Conservation (phyloP, 73 alveolate species). For the Paramecium caudatum region DNA sequence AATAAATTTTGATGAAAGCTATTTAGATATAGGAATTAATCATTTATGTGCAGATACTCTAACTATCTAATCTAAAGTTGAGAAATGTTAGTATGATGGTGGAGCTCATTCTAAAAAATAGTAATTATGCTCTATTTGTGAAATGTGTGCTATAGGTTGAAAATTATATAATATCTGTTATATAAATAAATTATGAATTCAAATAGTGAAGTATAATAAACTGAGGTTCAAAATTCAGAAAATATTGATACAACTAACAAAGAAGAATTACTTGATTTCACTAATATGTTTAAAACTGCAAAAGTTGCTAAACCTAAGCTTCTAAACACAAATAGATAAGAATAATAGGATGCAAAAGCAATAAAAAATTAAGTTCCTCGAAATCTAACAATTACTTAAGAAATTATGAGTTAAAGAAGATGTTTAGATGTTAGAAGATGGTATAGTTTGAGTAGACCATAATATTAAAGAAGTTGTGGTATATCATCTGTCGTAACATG, state of each 20-base stretch:
- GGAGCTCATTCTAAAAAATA: background rate
- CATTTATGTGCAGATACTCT: slow-evolving; percentile 6
- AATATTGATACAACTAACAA: slow-evolving; percentile 45
- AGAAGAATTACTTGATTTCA: slow-evolving; percentile 46
- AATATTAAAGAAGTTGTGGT: slow-evolving; percentile 89
- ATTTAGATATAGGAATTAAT: slow-evolving; percentile 14
- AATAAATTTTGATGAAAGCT: slow-evolving; percentile 66
- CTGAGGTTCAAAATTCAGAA: slow-evolving; percentile 47
- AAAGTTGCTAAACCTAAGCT: slow-evolving; percentile 44
- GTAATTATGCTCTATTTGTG: background rate
- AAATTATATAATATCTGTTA: background rate
- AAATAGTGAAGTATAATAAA: slow-evolving; percentile 14
- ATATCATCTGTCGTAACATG: slow-evolving; percentile 83
- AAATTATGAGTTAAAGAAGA: slow-evolving; percentile 84
- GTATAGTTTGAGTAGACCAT: slow-evolving; percentile 88
- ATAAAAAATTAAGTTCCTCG: slow-evolving; percentile 78
- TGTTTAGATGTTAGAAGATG: slow-evolving; percentile 88
- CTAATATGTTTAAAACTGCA: slow-evolving; percentile 59
- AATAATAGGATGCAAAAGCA: background rate
- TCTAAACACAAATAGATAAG: background rate
- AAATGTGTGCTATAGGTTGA: background rate
- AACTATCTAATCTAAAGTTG: background rate
- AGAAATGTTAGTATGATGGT: background rate
- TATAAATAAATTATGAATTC: slow-evolving; percentile 36
- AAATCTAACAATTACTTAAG: slow-evolving; percentile 79